phyloP scores from a whole-genome alignment of 805 yeast genomes.

The Pichia cabralensis region DNA sequence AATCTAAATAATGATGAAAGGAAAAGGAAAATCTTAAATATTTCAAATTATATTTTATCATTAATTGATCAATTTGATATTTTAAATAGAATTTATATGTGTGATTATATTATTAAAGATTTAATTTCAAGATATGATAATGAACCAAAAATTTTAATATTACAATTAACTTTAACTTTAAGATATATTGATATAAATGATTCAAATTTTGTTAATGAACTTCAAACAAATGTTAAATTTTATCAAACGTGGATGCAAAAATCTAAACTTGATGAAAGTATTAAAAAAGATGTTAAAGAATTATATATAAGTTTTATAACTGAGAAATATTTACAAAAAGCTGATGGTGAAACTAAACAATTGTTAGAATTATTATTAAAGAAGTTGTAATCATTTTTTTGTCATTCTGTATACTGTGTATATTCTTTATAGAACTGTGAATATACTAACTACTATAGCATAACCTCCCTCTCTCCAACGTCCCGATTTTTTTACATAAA shows the following conservation, averaged over 20 bases:
- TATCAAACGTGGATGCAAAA: constrained; percentile 45
- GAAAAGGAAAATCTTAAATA: constrained; percentile 1
- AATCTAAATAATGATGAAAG: constrained; percentile 15
- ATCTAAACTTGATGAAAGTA: constrained; percentile 23
- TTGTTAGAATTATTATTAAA: constrained; percentile 18
- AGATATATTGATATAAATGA: constrained; percentile 37
- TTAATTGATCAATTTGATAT: constrained; percentile 63
- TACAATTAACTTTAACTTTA: constrained; percentile 59
- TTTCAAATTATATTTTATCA: constrained; percentile 34
- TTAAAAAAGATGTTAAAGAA: constrained; percentile 23
- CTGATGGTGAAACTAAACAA: constrained; percentile 15
- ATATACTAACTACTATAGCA: too few relatives aligned
- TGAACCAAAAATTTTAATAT: constrained; percentile 30
- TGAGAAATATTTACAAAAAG: constrained; percentile 14
- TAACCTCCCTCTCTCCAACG: too few relatives aligned
- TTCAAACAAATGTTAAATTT: constrained; percentile 64
- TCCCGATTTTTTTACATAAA: too few relatives aligned
- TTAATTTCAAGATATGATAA: constrained; percentile 34
- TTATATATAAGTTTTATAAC: constrained; percentile 26
- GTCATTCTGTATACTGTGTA: too few relatives aligned
- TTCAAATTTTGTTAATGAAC: constrained; percentile 40
- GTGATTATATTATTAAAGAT: constrained; percentile 51
- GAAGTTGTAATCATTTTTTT: constrained; percentile 18
- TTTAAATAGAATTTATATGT: constrained; percentile 58
- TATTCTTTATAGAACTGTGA: too few relatives aligned